Evolutionary conservation across 2,329 filamentous ascomycete species (phyloP).

Genomic region (Aspergillus flavus): DNA sequence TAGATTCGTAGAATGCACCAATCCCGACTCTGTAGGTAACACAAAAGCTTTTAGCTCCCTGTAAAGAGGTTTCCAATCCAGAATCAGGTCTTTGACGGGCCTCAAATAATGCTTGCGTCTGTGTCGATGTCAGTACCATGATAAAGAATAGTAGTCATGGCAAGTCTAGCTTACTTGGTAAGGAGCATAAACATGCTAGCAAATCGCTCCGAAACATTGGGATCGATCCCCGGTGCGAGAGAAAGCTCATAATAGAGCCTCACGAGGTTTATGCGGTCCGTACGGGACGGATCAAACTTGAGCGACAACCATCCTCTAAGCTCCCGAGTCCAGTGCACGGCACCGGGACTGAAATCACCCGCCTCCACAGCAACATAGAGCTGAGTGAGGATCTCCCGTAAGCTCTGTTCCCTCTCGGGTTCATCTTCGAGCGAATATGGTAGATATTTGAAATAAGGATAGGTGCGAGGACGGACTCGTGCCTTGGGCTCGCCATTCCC

Average conservation of each 20-base stretch:
- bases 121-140: conserved; percentile 25
- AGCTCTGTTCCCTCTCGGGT: conserved; percentile 71
- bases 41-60: conserved; percentile 90
- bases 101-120: conserved; percentile 96
- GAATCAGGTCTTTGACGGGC: conserved; percentile 80
- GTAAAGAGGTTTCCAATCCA: conserved; percentile 94
- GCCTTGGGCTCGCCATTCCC: conserved; percentile 63
- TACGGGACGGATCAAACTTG: conserved; percentile 93
- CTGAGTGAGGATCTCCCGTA: conserved; percentile 87
- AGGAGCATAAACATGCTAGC: conserved; percentile 94
- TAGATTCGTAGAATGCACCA: conserved; percentile 62
- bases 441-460: conserved; percentile 86
- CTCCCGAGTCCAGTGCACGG: conserved; percentile 95
- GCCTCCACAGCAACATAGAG: conserved; percentile 89
- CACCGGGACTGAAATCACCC: conserved; percentile 91
- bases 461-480: conserved; percentile 78
- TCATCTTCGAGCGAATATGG: conserved; percentile 88
- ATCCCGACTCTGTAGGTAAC: conserved; percentile 75
- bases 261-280: conserved; percentile 79
- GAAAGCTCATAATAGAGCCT: conserved; percentile 93
- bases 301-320: conserved; percentile 91
- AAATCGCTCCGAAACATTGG: conserved; percentile 81
- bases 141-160: not conserved
- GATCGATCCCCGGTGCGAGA: conserved; percentile 85
- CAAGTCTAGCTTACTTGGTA: conserved; percentile 70